Base-by-base conservation (phyloP, 2,329 filamentous ascomycete genomes). In the Aureobasidium pullulans region DNA sequence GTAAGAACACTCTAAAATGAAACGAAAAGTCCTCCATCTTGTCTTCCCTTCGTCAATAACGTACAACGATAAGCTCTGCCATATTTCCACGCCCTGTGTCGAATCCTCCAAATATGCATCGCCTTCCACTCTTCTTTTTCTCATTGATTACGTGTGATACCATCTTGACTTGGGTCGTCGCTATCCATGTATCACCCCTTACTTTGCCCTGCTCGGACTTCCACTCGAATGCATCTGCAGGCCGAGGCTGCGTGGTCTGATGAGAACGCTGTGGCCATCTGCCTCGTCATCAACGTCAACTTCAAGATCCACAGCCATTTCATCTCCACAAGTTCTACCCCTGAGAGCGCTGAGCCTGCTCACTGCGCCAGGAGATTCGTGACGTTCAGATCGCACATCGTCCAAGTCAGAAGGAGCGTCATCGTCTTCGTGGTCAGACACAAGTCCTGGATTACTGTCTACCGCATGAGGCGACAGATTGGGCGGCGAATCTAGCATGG, bases 361-460 rank as follows among this genome's bases (percentile, higher is more conserved):
- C 15, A 66, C 62, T 28, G 63, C 60, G 42, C 67, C 59, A 43
- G 71, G 71, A 48, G 63, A 67, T 8, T 65, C 63, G 10, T 63
- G 54, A 8, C 62, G 62, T n/a, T 63, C 59, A 8, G 62, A 62
- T 11, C 64, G 66, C 19, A 62, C 64, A 44, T 72, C 69, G 39
- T 71, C 60, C 19, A 57, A 34, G 43, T 64, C 63, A 15, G 62
- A 64, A 57, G 68, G 73, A 42, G 77, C 74, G 57, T 77, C 76
- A 60, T 79, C 75, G 32, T 77, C 77, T 59, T 79, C 77, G 65
- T 78, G 75, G 62, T 80, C 77, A 64, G 75, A 78, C 37, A 79
- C 75, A 62, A 80, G 67, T 28, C 77, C 77, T 15, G 77, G 77
- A 54, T 77, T 77, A 65, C 75, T 77, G 66, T 79, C 77, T 57